A percentile compares a stretch with the other conserved stretches of the same genome.
These are phyloP conservation scores for Toxoplasma gondii DNA, from an alignment of 169 alveolate species.

Conservation along the genomic window DNA sequence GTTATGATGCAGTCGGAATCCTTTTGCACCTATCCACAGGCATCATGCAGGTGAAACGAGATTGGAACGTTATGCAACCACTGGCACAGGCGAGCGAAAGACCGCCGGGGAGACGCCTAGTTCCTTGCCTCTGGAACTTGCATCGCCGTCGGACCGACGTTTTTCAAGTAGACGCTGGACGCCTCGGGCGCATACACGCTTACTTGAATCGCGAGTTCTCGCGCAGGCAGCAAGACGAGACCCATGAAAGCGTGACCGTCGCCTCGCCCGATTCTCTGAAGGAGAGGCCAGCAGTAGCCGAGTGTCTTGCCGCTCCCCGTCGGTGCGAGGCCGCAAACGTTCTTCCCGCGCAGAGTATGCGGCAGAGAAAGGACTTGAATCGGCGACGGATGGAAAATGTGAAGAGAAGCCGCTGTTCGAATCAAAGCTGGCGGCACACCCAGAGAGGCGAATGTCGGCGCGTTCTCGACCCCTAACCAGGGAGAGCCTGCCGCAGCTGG, in stretches of 20 bases:
- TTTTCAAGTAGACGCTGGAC: too few species aligned
- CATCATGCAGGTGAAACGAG: too few species aligned
- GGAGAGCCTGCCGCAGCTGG: neutral
- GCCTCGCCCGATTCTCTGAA: constrained; percentile 86
- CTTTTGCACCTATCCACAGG: too few species aligned
- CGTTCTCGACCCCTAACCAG: neutral
- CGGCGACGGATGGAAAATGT: constrained; percentile 63
- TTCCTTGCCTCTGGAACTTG: too few species aligned
- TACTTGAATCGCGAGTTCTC: constrained; percentile 97
- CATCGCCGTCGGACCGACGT: too few species aligned
- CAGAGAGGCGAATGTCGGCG: constrained; percentile 45
- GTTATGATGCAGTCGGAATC: too few species aligned
- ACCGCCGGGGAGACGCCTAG: too few species aligned
- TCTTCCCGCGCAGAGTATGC: constrained; percentile 91
- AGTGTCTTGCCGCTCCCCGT: constrained; percentile 96
- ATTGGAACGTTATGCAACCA: too few species aligned
- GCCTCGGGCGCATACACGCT: neutral
- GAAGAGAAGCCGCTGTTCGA: constrained; percentile 56
- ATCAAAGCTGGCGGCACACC: constrained; percentile 58
- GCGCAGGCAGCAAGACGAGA: constrained; percentile 94
- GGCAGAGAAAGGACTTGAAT: constrained; percentile 95
- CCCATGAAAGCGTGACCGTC: constrained; percentile 81
- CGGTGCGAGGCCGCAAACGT: constrained; percentile 98
- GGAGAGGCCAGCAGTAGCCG: constrained; percentile 95
- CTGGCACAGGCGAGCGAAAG: too few species aligned